Percentiles rank a stretch among this genome's conserved stretches.
phyloP scores from a whole-genome alignment of 306 rosid genomes.

The Pachyrhizus erosus region DNA sequence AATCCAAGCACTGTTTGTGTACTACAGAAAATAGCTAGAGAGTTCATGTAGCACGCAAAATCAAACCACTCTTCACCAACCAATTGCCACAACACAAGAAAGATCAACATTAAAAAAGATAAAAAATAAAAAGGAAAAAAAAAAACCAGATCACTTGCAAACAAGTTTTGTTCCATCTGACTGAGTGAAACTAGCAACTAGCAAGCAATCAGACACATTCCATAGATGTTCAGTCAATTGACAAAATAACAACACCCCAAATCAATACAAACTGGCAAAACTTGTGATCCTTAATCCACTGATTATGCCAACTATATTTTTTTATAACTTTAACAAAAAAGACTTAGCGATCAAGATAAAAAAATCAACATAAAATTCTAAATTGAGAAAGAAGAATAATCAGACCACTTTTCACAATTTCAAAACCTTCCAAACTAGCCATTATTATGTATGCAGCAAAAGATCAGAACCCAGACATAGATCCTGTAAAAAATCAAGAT shows the following conservation, averaged over 20 bases:
- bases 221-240: neutral
- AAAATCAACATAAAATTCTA: neutral
- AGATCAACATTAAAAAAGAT: neutral
- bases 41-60: neutral
- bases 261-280: neutral
- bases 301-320: neutral
- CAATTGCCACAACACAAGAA: neutral
- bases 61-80: neutral
- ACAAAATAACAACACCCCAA: slow-evolving; percentile 4
- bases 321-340: neutral
- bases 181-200: slow-evolving; percentile 6
- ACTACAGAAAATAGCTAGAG: neutral
- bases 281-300: neutral
- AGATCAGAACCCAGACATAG: slow-evolving; percentile 30
- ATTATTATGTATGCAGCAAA: neutral
- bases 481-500: neutral
- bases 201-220: slow-evolving; percentile 23
- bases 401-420: slow-evolving; percentile 19
- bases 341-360: neutral
- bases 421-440: slow-evolving; percentile 21
- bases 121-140: neutral
- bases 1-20: neutral
- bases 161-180: slow-evolving; percentile 22
- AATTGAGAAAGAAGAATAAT: slow-evolving; percentile 1
- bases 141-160: slow-evolving; percentile 28